These are phyloP conservation scores for Tilletia walkeri DNA, from an alignment of 1,284 basidiomycete genomes.

Conservation along the genomic window DNA sequence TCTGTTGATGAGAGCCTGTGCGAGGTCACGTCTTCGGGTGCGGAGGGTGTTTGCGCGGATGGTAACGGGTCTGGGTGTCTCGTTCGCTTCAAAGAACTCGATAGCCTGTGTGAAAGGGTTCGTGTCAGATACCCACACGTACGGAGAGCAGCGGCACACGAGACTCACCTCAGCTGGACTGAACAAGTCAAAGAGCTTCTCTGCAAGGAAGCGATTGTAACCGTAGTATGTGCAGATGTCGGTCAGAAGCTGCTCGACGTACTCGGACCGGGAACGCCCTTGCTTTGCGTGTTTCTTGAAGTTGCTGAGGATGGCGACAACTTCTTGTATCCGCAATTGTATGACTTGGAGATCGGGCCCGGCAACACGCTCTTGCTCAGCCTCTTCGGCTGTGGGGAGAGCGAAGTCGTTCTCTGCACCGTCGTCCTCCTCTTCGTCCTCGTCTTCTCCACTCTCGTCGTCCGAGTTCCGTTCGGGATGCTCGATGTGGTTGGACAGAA, in stretches of 20 bases:
- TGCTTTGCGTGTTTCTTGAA: slow-evolving; percentile 34
- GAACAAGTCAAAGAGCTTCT: slow-evolving; percentile 92
- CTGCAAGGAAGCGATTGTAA: slow-evolving; percentile 91
- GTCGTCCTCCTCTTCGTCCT: slow-evolving; percentile 37
- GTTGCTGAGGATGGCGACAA: slow-evolving; percentile 69
- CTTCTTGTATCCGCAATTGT: slow-evolving; percentile 83
- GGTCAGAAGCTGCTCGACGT: slow-evolving; percentile 83
- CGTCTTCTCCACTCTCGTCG: slow-evolving; percentile 20
- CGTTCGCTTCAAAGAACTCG: slow-evolving; percentile 98
- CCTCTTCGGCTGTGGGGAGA: slow-evolving; percentile 77
- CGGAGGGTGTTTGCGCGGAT: slow-evolving; percentile 97
- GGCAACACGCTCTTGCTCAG: slow-evolving; percentile 61
- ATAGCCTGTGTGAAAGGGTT: slow-evolving; percentile 67
- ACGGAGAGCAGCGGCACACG: no score
- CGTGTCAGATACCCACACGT: no score
- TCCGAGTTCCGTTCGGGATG: slow-evolving; percentile 17
- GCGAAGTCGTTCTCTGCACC: slow-evolving; percentile 65
- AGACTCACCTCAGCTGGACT: slow-evolving; percentile 78
- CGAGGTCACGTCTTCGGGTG: slow-evolving; percentile 87
- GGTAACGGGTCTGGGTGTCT: slow-evolving; percentile 91
- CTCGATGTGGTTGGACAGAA: slow-evolving; percentile 16
- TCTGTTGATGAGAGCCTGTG: slow-evolving; percentile 89
- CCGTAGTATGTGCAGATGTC: slow-evolving; percentile 73
- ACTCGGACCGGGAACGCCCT: slow-evolving; percentile 77
- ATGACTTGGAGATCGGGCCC: slow-evolving; percentile 71